These are phyloP conservation scores for Hericium rajendrae DNA, from an alignment of 768 basidiomycete species.

Conservation along the genomic window DNA sequence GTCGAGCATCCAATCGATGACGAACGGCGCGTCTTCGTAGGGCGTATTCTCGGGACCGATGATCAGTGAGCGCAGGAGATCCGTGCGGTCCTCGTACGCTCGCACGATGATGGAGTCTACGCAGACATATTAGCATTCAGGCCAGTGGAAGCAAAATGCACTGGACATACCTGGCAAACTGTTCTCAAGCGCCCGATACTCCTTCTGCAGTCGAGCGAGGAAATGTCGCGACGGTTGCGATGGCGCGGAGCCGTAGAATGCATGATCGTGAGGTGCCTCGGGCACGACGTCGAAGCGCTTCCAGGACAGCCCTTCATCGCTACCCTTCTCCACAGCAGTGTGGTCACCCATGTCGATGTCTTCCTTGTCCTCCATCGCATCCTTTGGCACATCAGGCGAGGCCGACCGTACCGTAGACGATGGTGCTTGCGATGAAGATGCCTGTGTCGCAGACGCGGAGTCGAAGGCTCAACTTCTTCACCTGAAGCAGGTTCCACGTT, in stretches of 20 bases:
- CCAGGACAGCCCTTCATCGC: slow-evolving; percentile 44
- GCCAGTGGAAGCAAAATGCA: not conserved
- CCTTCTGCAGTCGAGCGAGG: slow-evolving; percentile 65
- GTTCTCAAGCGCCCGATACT: slow-evolving; percentile 69
- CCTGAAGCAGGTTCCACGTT: not conserved
- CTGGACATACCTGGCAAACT: slow-evolving; percentile 67
- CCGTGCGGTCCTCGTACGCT: slow-evolving; percentile 82
- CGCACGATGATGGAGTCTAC: slow-evolving; percentile 82
- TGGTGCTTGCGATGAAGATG: slow-evolving; percentile 10
- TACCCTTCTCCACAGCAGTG: slow-evolving; percentile 7
- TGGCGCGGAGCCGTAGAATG: slow-evolving; percentile 55
- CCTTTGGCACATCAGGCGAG: slow-evolving; percentile 23
- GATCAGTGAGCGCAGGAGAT: slow-evolving; percentile 81
- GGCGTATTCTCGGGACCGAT: slow-evolving; percentile 91
- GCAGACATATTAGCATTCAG: not conserved
- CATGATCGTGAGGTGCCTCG: slow-evolving; percentile 73
- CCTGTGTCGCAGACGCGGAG: slow-evolving; percentile 11
- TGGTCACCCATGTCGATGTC: slow-evolving; percentile 17
- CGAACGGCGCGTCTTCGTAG: slow-evolving; percentile 91
- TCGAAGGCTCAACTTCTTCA: slow-evolving; percentile 2
- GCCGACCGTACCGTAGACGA: slow-evolving; percentile 11
- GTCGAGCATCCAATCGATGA: slow-evolving; percentile 89
- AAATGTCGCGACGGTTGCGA: slow-evolving; percentile 66
- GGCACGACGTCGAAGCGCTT: slow-evolving; percentile 75
- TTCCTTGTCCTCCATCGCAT: slow-evolving; percentile 17